Evolutionary conservation across 2,329 filamentous ascomycete species (phyloP), one percentile per base, ranked within the genome.

Genomic region (Scedosporium boydii): DNA sequence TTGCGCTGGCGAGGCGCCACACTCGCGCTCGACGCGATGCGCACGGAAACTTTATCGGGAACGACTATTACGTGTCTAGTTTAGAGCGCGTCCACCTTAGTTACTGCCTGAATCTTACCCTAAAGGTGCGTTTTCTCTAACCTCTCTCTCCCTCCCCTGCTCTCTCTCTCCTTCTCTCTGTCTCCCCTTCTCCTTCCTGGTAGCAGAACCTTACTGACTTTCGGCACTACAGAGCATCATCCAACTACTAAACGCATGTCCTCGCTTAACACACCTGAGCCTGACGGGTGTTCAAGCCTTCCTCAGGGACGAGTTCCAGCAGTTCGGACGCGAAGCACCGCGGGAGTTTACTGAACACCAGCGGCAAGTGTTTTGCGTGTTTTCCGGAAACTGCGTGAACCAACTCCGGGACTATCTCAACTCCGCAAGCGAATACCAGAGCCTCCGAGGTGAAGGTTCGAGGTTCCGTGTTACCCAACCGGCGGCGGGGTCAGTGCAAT

Each of bases 281-380:
- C 82, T 99, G 71, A 99, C 95, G 6, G 95, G 95, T 18, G 93
- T 99, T 3, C 88, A 90, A 69, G 91, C 91, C 1, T 99, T 99
- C 72, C 82, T 96, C 38, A 85, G 89, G 60, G 87, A 91, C 62
- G 93, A 97, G 67, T 83, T 98, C 34, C 88, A 91, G 61, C 79
- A 82, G 5, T 98, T 91, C 73, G 98, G 95, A 71, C 87, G 95
- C 65, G 87, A 90, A 68, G 91, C 95, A 1, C 95, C 95, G 44
- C 76, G 82, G 64, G 95, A 98, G 74, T 99, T 99, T 72, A 98
- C 93, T 18, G 89, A 93, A 57, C 92, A 97, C 71, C 95, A 99
- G 73, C 87, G 95, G 65, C 88, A 93, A 60, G 91, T 98, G 6
- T 99, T 99, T 72, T 99, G 95, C 71, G 95, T 99, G 61, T 99